Base-by-base conservation (phyloP, 176 grass and related monocot species). In the Rhynchospora pubera region DNA sequence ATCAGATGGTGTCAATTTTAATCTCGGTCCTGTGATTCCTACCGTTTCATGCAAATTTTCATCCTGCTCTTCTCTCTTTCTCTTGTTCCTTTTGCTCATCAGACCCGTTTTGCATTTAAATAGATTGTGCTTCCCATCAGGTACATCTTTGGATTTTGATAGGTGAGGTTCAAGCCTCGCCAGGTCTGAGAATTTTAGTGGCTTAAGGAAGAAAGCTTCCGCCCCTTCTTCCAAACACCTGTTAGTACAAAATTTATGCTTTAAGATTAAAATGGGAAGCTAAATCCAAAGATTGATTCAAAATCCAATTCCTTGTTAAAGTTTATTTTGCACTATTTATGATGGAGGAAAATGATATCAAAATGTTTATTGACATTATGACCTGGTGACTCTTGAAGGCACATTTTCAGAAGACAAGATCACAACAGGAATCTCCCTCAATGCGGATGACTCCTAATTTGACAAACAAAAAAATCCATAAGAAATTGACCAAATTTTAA, bases 351-450 rank as follows among this genome's bases (percentile, higher is more conserved):
- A 32, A 79, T 56, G 15, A 16, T 24, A 34, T 56, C 13, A 48
- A 58, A 79, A 79, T 19, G 50, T 79, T 56, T 56, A 79, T 26
- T 56, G 56, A 10, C 16, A 79, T 8, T 15, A 79, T 18, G 32
- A 87, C 81, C 80, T 87, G 81, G 82, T 87, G 62, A 87, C 83
- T 76, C 80, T 87, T 72, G 86, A 79, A 44, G 85, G 80, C 46
- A 83, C 81, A 69, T 87, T 83, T 57, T 87, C 80, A 43, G 86
- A 87, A 13, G 86, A 87, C 81, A 87, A 78, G 80, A 87, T 83
- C 48, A 87, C 86, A 57, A 87, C 86, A 21, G 86, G 86, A 32
- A 87, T 87, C 32, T 87, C 72, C 69, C 47, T 87, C 32, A 79
- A 21, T 68, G 47, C 46, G 4, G 86, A 83, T 13, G 86, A 87